Conservation (phyloP, 1,284 basidiomycete genomes). For the Cystobasidiaceae sp. region DNA sequence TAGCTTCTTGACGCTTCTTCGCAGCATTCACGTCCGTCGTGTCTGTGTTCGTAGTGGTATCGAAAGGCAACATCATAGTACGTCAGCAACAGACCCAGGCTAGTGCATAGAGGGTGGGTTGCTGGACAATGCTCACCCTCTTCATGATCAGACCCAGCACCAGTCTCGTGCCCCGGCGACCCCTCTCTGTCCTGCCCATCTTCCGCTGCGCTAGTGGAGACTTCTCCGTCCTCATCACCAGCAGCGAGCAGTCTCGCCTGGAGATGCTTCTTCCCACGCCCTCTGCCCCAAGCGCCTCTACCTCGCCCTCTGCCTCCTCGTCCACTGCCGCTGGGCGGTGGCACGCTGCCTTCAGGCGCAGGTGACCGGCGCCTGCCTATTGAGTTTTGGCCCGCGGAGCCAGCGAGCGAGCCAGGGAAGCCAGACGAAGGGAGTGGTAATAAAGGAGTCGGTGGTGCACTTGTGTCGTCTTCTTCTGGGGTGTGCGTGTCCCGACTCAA, state of each 20-base stretch:
- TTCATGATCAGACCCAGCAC: constrained; percentile 23
- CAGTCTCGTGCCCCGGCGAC: constrained; percentile 15
- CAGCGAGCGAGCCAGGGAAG: neutral
- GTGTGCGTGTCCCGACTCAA: neutral
- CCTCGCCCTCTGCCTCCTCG: constrained; percentile 5
- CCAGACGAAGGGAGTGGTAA: neutral
- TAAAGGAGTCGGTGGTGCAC: constrained; percentile 6
- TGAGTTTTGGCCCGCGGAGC: neutral
- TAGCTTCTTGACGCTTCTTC: constrained; percentile 47
- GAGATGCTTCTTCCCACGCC: constrained; percentile 2
- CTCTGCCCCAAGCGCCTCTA: neutral
- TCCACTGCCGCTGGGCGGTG: constrained; percentile 2
- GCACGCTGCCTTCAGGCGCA: neutral
- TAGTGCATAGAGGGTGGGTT: neutral
- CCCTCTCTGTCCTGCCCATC: constrained; percentile 8
- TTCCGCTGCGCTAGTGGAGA: constrained; percentile 3
- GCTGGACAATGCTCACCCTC: constrained; percentile 2
- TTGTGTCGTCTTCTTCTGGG: neutral
- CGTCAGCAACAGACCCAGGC: neutral
- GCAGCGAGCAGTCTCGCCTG: constrained; percentile 8
- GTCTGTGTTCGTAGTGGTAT: neutral
- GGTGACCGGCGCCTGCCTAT: neutral
- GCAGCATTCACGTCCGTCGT: constrained; percentile 5
- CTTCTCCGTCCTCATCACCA: constrained; percentile 10
- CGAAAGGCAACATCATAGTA: neutral